Base-by-base conservation (phyloP, 108 stramenopile genomes). In the Nannochloropsis gaditana region DNA sequence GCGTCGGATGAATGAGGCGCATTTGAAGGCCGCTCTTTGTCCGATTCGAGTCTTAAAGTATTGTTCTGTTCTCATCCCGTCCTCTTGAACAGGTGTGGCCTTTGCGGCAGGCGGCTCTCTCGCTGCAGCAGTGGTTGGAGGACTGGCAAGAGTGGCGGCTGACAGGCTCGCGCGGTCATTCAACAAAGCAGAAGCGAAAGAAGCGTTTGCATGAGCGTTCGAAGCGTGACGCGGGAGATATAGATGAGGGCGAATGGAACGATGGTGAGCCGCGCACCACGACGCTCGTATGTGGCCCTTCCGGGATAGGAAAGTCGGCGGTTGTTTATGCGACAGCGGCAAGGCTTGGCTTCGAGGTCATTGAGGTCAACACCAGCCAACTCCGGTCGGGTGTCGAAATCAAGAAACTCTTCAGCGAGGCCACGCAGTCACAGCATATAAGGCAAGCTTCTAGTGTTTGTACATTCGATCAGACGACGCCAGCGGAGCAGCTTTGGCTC, bases 351-450 rank as follows among this genome's bases (percentile, higher is more conserved):
- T 89, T 88, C 44, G 85, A 85, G 43, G 87, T 89, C 1, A 87
- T 89, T 43, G 89, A 89, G 82, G 87, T 89, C 2, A 89, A 88
- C 59, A 41, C 88, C 21, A 82, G 87, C 8, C 89, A 89, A 85
- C 43, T 83, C 3, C 87, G 89, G 19, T 83, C 87, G 19, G 89
- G 89, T 6, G 84, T 87, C 9, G 88, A 85, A 11, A 87, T 89
- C 43, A 81, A 84, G 41, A 85, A 87, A 5, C 89, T 89, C 1
- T 88, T 89, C 43, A 85, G 87, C 11, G 89, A 89, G 87, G 89
- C 89, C 43, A 44, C 89, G 15, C 89, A 89, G 87, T 88, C 87
- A n/a, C 89, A 89, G 45, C 85, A 84, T 79, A 84, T 88, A 45
- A 45, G 81, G 21, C 43, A n/a, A 43, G 43, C 43, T 42, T 43